A percentile compares a stretch with the other conserved stretches of the same genome.
Evolutionary conservation across 2,329 filamentous ascomycete genomes (phyloP).

Genomic region (Podosphaera aphanis): DNA sequence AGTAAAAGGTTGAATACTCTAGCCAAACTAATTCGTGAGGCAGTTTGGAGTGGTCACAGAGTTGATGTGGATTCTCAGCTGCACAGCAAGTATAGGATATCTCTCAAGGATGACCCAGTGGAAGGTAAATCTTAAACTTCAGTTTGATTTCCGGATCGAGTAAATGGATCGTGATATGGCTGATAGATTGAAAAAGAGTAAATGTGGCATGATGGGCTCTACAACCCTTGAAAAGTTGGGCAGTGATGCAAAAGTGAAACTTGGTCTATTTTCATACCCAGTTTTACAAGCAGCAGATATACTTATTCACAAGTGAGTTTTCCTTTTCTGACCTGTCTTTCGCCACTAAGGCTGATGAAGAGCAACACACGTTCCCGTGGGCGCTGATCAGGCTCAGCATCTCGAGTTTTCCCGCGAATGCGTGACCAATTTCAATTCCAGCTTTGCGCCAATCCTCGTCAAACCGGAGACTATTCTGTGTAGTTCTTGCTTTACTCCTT

Average conservation of each 20-base stretch:
- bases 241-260: constrained; percentile 43
- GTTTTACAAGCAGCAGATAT: constrained; percentile 91
- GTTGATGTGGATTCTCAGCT: constrained; percentile 92
- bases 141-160: not conserved
- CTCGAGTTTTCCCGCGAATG: constrained; percentile 79
- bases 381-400: constrained; percentile 86
- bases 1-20: not conserved
- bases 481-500: constrained; percentile 17
- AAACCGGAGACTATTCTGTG: constrained; percentile 50
- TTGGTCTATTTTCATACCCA: constrained; percentile 87
- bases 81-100: constrained; percentile 76
- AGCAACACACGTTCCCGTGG: constrained; percentile 85
- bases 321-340: not conserved
- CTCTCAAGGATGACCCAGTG: constrained; percentile 98
- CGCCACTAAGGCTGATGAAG: constrained; percentile 19
- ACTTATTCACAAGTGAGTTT: constrained; percentile 47
- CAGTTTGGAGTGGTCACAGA: constrained; percentile 26
- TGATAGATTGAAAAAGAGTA: not conserved
- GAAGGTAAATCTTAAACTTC: constrained; percentile 38
- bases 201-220: not conserved
- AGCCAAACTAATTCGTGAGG: not conserved
- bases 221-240: not conserved
- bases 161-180: not conserved
- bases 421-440: constrained; percentile 66
- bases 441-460: constrained; percentile 39